Percentiles rank a stretch among this genome's conserved stretches.
phyloP scores from a whole-genome alignment of 192 early-diverging fungal genomes.

The Gamsiella multidivaricata region DNA sequence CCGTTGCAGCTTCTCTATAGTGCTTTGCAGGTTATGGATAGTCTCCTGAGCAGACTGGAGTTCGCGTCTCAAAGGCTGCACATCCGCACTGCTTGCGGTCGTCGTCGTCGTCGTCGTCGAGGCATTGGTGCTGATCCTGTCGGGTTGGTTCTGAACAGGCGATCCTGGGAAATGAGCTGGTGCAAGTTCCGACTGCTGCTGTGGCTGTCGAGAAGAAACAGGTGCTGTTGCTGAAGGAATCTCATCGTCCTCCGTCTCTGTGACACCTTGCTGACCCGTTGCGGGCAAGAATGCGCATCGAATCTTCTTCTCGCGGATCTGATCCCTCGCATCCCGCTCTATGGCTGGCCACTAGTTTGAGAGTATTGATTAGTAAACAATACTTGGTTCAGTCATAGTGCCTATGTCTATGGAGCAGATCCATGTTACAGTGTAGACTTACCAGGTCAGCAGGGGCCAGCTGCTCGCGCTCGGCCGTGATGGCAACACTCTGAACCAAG shows the following conservation, averaged over 20 bases:
- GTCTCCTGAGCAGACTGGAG: constrained; percentile 26
- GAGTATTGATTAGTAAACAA: no score
- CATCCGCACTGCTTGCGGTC: constrained; percentile 4
- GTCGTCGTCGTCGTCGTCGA: background rate
- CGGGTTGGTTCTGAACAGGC: constrained; percentile 2
- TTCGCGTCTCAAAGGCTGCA: constrained; percentile 28
- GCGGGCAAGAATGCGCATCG: constrained; percentile 65
- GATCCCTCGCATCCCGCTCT: constrained; percentile 68
- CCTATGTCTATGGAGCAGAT: background rate
- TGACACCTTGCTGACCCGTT: constrained; percentile 18
- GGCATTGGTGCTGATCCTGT: background rate
- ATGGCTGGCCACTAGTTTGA: constrained; percentile 75
- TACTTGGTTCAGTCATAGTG: background rate
- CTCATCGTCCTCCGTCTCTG: constrained; percentile 30
- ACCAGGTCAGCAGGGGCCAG: constrained; percentile 72
- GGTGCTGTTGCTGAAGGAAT: background rate
- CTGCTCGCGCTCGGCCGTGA: constrained; percentile 73
- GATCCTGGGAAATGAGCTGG: constrained; percentile 10
- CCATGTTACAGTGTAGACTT: constrained; percentile 8
- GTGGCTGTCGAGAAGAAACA: background rate
- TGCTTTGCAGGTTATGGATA: constrained; percentile 26
- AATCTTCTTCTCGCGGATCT: constrained; percentile 76
- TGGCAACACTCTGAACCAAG: constrained; percentile 86
- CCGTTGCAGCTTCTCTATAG: constrained; percentile 22
- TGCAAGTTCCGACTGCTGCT: constrained; percentile 4